Evolutionary conservation across 768 basidiomycete species (phyloP).

Genomic region (Hemileccinum rubropunctum): DNA sequence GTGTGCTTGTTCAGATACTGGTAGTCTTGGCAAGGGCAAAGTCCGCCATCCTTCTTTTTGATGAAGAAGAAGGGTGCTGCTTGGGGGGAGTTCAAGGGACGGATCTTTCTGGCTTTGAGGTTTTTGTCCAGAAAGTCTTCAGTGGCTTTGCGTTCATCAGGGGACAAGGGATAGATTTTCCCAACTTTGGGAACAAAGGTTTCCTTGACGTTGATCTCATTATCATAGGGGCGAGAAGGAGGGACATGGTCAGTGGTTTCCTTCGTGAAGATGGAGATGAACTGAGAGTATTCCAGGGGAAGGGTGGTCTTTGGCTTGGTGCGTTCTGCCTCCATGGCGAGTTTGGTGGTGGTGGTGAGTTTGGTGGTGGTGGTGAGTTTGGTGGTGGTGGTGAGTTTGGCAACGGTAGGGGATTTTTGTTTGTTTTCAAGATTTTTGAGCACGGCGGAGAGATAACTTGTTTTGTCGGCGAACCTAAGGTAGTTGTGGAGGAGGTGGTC

Average conservation of each 20-base stretch:
- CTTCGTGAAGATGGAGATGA: background rate
- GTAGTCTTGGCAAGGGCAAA: background rate
- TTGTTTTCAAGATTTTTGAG: too few species aligned
- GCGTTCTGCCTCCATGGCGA: background rate
- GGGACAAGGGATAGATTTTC: background rate
- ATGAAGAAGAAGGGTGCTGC: too few species aligned
- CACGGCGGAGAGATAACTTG: too few species aligned
- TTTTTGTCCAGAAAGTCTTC: background rate
- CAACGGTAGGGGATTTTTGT: background rate
- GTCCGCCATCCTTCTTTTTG: too few species aligned
- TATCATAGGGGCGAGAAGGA: background rate
- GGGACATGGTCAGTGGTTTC: background rate
- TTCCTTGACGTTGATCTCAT: background rate
- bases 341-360: too few species aligned
- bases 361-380: too few species aligned
- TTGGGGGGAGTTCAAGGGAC: too few species aligned
- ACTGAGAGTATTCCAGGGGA: background rate
- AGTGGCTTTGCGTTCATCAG: background rate
- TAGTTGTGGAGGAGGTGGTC: too few species aligned
- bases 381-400: too few species aligned
- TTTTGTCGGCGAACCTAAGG: too few species aligned
- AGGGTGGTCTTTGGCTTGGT: background rate
- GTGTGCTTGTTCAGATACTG: background rate
- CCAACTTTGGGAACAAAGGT: too few species aligned
- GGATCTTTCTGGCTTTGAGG: too few species aligned